Conservation (phyloP, 495 filamentous ascomycete species). For the Penicillium parvum region DNA sequence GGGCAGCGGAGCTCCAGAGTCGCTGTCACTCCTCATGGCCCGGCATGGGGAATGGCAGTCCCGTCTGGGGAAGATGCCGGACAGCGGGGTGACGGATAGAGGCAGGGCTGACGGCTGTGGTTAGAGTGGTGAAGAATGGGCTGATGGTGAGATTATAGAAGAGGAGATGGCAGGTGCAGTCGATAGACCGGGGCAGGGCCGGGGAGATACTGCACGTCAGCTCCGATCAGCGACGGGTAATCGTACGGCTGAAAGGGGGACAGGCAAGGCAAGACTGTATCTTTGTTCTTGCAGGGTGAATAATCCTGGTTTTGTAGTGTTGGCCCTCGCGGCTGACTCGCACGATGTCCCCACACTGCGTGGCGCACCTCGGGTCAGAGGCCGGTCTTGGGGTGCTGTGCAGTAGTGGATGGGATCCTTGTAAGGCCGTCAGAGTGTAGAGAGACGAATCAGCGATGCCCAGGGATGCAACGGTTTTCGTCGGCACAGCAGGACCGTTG, state of each 20-base stretch:
- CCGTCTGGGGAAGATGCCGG: constrained; percentile 5
- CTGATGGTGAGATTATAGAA: neutral
- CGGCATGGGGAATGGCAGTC: constrained; percentile 14
- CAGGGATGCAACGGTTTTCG: no score
- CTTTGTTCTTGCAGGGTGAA: neutral
- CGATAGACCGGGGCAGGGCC: constrained; percentile 7
- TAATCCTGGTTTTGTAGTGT: neutral
- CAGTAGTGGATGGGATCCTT: constrained; percentile 12
- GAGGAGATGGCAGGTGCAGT: constrained; percentile 9
- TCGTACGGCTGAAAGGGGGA: neutral
- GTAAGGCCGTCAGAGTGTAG: constrained; percentile 3
- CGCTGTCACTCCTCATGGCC: constrained; percentile 21
- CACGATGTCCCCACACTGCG: constrained; percentile 6
- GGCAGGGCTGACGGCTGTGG: neutral
- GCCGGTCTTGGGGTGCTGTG: no score
- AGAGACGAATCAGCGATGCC: no score
- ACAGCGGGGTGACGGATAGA: constrained; percentile 2
- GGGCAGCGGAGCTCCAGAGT: constrained; percentile 9
- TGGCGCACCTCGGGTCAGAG: no score
- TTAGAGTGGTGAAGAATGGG: no score
- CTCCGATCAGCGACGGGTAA: constrained; percentile 6
- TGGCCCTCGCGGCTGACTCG: constrained; percentile 4
- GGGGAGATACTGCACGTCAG: constrained; percentile 1
- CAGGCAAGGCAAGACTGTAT: neutral
- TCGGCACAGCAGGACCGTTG: no score